phyloP scores from a whole-genome alignment of 1,284 basidiomycete genomes.

The Megacollybia platyphylla region DNA sequence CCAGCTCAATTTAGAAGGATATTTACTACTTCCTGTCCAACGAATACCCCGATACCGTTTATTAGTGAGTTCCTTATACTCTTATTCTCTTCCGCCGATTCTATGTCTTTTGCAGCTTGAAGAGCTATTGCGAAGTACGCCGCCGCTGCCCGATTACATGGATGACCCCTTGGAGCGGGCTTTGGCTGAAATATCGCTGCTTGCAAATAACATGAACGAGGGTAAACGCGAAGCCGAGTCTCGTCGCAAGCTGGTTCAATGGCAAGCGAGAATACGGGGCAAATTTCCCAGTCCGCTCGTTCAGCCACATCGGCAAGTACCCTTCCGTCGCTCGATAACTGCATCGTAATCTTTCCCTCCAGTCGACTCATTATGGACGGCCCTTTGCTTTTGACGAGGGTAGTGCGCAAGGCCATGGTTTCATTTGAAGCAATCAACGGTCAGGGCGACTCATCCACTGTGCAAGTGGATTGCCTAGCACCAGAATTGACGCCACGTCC shows the following conservation, averaged over 20 bases:
- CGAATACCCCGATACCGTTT: constrained; percentile 93
- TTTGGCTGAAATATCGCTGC: constrained; percentile 69
- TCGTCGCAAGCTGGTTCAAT: constrained; percentile 75
- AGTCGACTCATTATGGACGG: constrained; percentile 87
- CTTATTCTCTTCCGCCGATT: constrained; percentile 1
- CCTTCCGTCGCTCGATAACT: neutral
- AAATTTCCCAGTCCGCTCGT: constrained; percentile 93
- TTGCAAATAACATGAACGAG: constrained; percentile 94
- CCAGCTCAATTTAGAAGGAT: constrained; percentile 94
- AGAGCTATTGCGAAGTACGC: constrained; percentile 72
- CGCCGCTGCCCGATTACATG: constrained; percentile 57
- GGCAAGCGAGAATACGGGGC: constrained; percentile 87
- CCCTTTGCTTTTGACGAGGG: constrained; percentile 67
- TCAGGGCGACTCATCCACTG: constrained; percentile 63
- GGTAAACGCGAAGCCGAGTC: constrained; percentile 91
- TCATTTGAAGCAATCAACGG: constrained; percentile 72
- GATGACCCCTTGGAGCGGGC: constrained; percentile 82
- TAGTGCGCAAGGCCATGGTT: constrained; percentile 82
- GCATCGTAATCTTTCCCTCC: constrained; percentile 7
- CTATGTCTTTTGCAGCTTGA: constrained; percentile 47
- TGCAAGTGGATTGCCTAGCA: constrained; percentile 82
- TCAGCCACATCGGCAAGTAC: constrained; percentile 81
- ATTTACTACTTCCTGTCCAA: constrained; percentile 90
- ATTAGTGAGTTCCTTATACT: constrained; percentile 40
- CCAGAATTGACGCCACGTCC: constrained; percentile 69